These are phyloP conservation scores for Austroboletus niveus DNA, from an alignment of 1,284 basidiomycete genomes.

Conservation along the genomic window DNA sequence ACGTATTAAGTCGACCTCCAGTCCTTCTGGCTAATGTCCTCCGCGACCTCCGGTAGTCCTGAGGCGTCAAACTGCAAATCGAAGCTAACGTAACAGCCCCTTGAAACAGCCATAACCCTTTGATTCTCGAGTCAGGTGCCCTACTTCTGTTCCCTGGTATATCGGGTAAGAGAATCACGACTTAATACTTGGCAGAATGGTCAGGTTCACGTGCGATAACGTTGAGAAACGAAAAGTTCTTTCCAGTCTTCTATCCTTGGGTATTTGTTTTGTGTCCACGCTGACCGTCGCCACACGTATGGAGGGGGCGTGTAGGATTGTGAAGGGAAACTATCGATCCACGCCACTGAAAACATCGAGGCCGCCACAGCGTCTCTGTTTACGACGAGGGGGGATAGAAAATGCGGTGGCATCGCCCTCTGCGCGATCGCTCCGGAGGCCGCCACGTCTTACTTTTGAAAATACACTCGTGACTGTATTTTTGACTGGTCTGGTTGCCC, in stretches of 20 bases:
- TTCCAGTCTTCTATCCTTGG: slow-evolving; percentile 1
- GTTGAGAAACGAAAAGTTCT: background rate
- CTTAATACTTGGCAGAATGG: no score
- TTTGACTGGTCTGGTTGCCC: background rate
- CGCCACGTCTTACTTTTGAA: background rate
- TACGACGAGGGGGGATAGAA: background rate
- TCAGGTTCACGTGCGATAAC: background rate
- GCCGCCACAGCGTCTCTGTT: slow-evolving; percentile 4
- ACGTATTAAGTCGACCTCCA: no score
- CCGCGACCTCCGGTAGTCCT: no score
- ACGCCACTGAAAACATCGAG: slow-evolving; percentile 4
- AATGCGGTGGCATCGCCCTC: background rate
- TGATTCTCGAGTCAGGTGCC: no score
- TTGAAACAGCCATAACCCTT: no score
- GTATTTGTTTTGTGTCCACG: slow-evolving; percentile 3
- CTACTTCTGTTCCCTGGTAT: no score
- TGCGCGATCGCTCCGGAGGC: background rate
- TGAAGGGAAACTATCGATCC: slow-evolving; percentile 3
- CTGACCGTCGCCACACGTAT: slow-evolving; percentile 3
- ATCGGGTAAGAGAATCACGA: no score
- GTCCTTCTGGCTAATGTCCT: no score
- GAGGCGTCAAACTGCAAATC: no score
- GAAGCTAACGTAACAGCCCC: no score
- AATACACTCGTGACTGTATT: background rate
- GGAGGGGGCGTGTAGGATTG: slow-evolving; percentile 17